Evolutionary conservation across 2,329 filamentous ascomycete species (phyloP), one percentile per base, ranked within the genome.

Genomic region (Coleophoma cylindrospora): DNA sequence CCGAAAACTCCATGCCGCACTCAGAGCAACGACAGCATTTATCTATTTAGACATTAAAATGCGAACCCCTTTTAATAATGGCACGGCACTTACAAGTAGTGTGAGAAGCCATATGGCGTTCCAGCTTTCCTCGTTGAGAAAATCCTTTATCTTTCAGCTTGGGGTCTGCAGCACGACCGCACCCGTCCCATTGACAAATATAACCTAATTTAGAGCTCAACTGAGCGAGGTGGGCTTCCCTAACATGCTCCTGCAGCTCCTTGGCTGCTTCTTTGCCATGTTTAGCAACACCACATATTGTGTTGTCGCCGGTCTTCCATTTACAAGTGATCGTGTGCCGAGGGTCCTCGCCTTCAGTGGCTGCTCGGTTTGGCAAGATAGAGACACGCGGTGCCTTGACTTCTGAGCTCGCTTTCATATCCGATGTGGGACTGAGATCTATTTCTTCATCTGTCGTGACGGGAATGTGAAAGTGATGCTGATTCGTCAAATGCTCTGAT

Each of bases 71-170:
- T 27, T 27, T 27, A 10, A 3, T 5, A 27, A 27, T 10, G 27
- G 27, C 27, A 27, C 27, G 7, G 27, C 15, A 71, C 80, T 70
- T 68, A 83, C 80, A 79, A 47, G 80, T 80, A 14, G 82, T 85
- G 61, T 86, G 83, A 2, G 77, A 81, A 57, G 84, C 80, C 65
- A 85, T 74, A 59, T 86, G 83, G 41, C 83, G 71, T 55, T 84
- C 81, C 15, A 86, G 70, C 61, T 86, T 86, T 62, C 79, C 81
- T 58, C 79, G 73, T 58, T 83, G 80, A 2, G 71, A 72, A 54
- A 84, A 84, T 14, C 75, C 73, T 4, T 70, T 70, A 34, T 74
- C 68, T n/a, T 11, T 51, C 47, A 11, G 53, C 55, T 22, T n/a
- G 17, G 55, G 52, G 43, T 59, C 64, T 8, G 50, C 45, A 14